Conservation (phyloP, 2,329 filamentous ascomycete genomes). For the Scolecobasidium constrictum region DNA sequence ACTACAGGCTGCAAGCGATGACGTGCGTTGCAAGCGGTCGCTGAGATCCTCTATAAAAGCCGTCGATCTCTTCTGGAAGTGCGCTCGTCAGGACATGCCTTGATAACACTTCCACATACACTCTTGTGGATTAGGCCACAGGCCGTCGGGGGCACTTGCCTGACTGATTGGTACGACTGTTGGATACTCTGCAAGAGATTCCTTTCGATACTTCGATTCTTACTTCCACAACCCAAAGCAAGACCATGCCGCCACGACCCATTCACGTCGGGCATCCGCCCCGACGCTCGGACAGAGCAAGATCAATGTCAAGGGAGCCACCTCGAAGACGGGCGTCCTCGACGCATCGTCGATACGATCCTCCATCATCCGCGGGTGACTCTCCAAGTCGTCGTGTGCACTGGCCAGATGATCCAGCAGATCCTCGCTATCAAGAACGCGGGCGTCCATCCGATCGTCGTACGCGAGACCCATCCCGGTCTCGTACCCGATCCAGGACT, state of each 20-base stretch:
- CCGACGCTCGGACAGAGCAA: background rate
- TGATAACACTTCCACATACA: too few species aligned
- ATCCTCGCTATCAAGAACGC: background rate
- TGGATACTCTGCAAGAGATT: slow-evolving; percentile 3
- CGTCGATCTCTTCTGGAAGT: too few species aligned
- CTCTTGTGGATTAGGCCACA: slow-evolving; percentile 4
- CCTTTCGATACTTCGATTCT: too few species aligned
- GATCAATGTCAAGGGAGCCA: background rate
- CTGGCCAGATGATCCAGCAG: slow-evolving; percentile 3
- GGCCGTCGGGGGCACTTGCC: slow-evolving; percentile 5
- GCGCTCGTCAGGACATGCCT: too few species aligned
- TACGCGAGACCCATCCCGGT: background rate
- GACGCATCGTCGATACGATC: slow-evolving; percentile 2
- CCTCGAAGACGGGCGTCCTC: background rate
- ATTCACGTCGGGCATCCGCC: background rate
- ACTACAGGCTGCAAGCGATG: too few species aligned
- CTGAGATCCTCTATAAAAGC: too few species aligned
- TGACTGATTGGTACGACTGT: slow-evolving; percentile 7
- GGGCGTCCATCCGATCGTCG: background rate
- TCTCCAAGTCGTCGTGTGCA: slow-evolving; percentile 1
- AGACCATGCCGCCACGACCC: background rate
- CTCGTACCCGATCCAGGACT: slow-evolving; percentile 1
- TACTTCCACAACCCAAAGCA: background rate
- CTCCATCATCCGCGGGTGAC: too few species aligned
- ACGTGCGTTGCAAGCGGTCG: too few species aligned